Evolutionary conservation across 768 basidiomycete genomes (phyloP).

Genomic region (Phlebiopsis flavidoalba): DNA sequence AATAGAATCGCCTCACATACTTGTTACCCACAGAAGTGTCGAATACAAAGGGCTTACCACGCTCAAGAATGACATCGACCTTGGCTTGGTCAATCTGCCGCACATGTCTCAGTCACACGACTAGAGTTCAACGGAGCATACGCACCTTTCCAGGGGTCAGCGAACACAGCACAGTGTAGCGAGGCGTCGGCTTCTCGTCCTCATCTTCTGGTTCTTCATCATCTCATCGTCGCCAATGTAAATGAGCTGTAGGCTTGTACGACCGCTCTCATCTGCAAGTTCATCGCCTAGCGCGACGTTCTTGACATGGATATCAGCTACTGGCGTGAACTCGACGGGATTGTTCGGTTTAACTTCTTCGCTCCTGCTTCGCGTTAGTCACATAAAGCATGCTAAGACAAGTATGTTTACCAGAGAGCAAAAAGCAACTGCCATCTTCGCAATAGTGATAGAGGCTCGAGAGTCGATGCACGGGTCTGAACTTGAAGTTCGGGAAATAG

Average conservation of each 20-base stretch:
- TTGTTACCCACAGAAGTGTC: constrained; percentile 81
- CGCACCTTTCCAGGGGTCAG: constrained; percentile 78
- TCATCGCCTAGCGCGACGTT: constrained; percentile 11
- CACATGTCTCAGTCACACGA: background rate
- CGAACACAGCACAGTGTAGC: constrained; percentile 62
- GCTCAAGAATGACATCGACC: constrained; percentile 66
- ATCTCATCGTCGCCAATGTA: constrained; percentile 7
- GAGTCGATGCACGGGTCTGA: too few relatives aligned
- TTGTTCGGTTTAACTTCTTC: constrained; percentile 3
- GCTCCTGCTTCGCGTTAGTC: constrained; percentile 2
- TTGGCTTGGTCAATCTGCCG: constrained; percentile 71
- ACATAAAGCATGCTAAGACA: too few relatives aligned
- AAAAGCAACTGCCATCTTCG: too few relatives aligned
- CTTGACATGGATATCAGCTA: constrained; percentile 9
- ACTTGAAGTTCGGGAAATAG: too few relatives aligned
- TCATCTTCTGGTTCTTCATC: constrained; percentile 25
- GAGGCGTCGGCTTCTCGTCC: constrained; percentile 17
- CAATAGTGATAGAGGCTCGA: too few relatives aligned
- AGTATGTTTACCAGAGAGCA: too few relatives aligned
- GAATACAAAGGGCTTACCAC: constrained; percentile 60
- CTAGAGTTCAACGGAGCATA: background rate
- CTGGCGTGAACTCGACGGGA: constrained; percentile 20
- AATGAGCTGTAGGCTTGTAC: constrained; percentile 11
- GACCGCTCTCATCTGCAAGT: constrained; percentile 7
- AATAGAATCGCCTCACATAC: constrained; percentile 32